Evolutionary conservation across 768 basidiomycete genomes (phyloP).

Genomic region (Pisolithus marmoratus): DNA sequence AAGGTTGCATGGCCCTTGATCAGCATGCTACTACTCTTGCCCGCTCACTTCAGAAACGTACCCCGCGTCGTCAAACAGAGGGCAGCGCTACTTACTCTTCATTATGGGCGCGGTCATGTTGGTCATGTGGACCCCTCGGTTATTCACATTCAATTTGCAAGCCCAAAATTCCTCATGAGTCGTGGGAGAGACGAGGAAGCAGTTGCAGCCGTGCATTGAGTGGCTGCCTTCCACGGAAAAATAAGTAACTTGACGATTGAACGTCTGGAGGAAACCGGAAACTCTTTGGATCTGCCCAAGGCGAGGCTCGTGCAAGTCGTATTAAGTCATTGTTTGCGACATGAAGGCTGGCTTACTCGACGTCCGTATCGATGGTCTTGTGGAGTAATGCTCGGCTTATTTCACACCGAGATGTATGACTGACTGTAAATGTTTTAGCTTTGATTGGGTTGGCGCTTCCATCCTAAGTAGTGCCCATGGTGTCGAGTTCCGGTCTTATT

Average conservation of each 20-base stretch:
- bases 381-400: conserved; percentile 36
- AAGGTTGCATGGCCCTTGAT: conserved; percentile 72
- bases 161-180: conserved; percentile 68
- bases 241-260: conserved; percentile 45
- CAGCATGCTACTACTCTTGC: conserved; percentile 65
- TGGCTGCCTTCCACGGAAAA: conserved; percentile 57
- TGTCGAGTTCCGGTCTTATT: background rate
- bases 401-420: background rate
- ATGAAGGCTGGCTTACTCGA: conserved; percentile 45
- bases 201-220: conserved; percentile 52
- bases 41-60: conserved; percentile 42
- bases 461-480: conserved; percentile 33
- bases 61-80: conserved; percentile 49
- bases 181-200: conserved; percentile 59
- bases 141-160: conserved; percentile 60
- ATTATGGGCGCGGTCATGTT: conserved; percentile 69
- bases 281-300: conserved; percentile 1
- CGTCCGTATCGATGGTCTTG: conserved; percentile 42
- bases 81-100: conserved; percentile 73
- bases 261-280: conserved; percentile 32
- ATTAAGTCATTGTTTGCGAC: conserved; percentile 47
- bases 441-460: conserved; percentile 77
- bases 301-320: conserved; percentile 26
- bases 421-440: conserved; percentile 31
- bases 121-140: conserved; percentile 53